Conservation (phyloP, 352 stramenopile species). For the Phytophthora sp. region DNA sequence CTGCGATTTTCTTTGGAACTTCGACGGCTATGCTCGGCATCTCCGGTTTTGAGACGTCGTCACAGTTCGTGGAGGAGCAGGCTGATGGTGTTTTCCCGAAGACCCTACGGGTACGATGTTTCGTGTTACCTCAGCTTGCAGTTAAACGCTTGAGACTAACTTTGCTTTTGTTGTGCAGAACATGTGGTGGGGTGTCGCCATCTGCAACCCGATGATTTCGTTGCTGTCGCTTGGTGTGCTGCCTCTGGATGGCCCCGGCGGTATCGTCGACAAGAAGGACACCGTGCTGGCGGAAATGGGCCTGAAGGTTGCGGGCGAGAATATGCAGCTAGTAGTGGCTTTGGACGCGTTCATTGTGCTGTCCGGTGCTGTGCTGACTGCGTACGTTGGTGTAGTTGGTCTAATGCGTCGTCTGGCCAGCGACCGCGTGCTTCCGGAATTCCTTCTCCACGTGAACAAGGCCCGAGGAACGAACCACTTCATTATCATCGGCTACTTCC, state of each 20-base stretch:
- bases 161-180: slow-evolving; percentile 71
- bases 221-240: slow-evolving; percentile 91
- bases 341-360: slow-evolving; percentile 95
- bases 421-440: slow-evolving; percentile 86
- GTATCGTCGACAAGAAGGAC: slow-evolving; percentile 86
- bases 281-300: slow-evolving; percentile 93
- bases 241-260: slow-evolving; percentile 71
- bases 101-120: slow-evolving; percentile 77
- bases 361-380: slow-evolving; percentile 92
- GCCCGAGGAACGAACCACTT: slow-evolving; percentile 91
- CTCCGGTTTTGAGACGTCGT: slow-evolving; percentile 94
- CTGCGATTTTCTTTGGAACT: slow-evolving; percentile 92
- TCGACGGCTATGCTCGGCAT: slow-evolving; percentile 95
- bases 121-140: background rate
- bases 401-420: slow-evolving; percentile 92
- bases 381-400: slow-evolving; percentile 93
- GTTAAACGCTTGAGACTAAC: background rate
- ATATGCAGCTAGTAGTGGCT: slow-evolving; percentile 80
- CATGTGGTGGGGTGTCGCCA: slow-evolving; percentile 94
- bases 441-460: slow-evolving; percentile 84
- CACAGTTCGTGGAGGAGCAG: slow-evolving; percentile 96
- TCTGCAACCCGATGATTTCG: slow-evolving; percentile 95
- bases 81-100: slow-evolving; percentile 94
- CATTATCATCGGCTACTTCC: slow-evolving; percentile 93
- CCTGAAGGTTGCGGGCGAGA: slow-evolving; percentile 73